Evolutionary conservation across 202 grass and related monocot species (phyloP), one percentile per base, ranked within the genome.

Genomic region (Eragrostis tef): DNA sequence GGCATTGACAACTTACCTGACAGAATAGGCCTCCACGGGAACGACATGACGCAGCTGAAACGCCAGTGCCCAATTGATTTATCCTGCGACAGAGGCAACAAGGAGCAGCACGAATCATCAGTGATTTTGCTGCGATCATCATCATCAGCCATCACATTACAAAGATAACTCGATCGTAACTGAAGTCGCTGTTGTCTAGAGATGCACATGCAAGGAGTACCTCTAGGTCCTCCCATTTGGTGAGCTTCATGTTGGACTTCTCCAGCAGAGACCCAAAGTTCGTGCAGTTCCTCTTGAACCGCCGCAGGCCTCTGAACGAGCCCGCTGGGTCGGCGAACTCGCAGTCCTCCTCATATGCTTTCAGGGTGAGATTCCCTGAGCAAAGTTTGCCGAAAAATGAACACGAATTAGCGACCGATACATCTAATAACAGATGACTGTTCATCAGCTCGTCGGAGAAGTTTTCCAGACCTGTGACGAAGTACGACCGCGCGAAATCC

Each of bases 21-120:
- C 75, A 98, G 89, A 78, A 98, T 95, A 36, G 95, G 92, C 34
- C 92, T 88, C 95, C 95, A 98, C 1, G 92, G 90, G 77, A 98
- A 98, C 70, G 90, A 95, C 95, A 98, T 98, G 74, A 98, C 75
- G 87, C 95, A 95, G 77, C 83, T 98, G 70, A 95, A 98, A 65
- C 92, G 88, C 95, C 95, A 98, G 79, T 91, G 95, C 22, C 95
- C 95, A 17, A 95, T 81, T 7, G 96, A 93, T 78, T 88, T 98
- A 24, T 95, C 95, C 92, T 98, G 90, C 81, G 67, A 26, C 25
- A 83, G n/a, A 12, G 16, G 39, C 50, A 49, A 19, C 64, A 11
- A 46, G 0, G 6, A 75, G 51, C 44, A 64, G 46, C 11, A 36
- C 10, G 11, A 48, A 59, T 44, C 65, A 59, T 44, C 58, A 50